Conservation (phyloP, 1,284 basidiomycete genomes). For the Coniferiporia weirii region DNA sequence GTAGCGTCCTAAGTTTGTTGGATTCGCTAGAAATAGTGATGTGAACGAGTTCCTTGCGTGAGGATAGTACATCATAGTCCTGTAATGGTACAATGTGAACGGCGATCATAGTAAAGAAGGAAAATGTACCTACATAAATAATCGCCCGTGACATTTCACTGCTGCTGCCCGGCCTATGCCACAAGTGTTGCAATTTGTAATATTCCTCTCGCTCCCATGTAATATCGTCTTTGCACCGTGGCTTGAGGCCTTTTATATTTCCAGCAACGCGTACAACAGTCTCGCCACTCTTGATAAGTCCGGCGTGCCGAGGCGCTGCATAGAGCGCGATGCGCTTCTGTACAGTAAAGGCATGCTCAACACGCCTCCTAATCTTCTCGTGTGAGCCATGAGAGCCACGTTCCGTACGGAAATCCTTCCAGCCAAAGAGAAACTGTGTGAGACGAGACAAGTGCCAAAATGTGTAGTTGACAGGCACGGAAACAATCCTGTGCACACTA, state of each 20-base stretch:
- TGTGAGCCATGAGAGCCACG: slow-evolving; percentile 18
- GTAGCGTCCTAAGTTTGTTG: slow-evolving; percentile 2
- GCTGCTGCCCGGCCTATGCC: slow-evolving; percentile 10
- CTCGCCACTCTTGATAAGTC: slow-evolving; percentile 47
- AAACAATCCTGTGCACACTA: slow-evolving; percentile 56
- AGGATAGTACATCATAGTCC: slow-evolving; percentile 13
- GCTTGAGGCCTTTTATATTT: slow-evolving; percentile 4
- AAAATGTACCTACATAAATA: slow-evolving; percentile 8
- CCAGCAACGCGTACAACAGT: slow-evolving; percentile 25
- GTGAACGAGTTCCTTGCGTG: slow-evolving; percentile 8
- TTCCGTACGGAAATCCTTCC: slow-evolving; percentile 23
- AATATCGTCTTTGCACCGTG: neutral
- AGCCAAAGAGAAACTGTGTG: slow-evolving; percentile 56
- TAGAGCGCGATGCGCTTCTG: slow-evolving; percentile 41
- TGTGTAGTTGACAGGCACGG: slow-evolving; percentile 65
- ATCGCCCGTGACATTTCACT: slow-evolving; percentile 13
- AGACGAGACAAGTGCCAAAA: slow-evolving; percentile 61
- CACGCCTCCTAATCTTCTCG: slow-evolving; percentile 18
- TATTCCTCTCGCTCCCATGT: slow-evolving; percentile 17
- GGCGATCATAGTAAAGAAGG: neutral
- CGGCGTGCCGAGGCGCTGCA: slow-evolving; percentile 33
- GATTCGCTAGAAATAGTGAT: slow-evolving; percentile 13
- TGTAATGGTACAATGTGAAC: neutral
- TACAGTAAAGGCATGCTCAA: slow-evolving; percentile 54
- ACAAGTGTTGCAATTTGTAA: slow-evolving; percentile 13